These are phyloP conservation scores for Adansonia madagascariensis DNA, from an alignment of 441 rosid genomes.

Conservation along the genomic window DNA sequence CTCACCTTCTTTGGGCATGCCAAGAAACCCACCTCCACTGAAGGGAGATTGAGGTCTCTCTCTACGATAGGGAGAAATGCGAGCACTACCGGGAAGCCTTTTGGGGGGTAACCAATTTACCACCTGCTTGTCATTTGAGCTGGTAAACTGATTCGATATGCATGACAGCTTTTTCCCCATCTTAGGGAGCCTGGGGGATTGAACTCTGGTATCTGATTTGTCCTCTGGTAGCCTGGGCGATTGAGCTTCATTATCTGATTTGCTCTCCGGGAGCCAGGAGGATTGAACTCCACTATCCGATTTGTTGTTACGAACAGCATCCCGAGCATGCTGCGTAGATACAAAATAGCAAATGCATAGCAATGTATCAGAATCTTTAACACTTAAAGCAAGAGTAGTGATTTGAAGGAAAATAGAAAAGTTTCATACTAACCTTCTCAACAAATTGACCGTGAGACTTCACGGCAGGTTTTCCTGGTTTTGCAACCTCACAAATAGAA, in stretches of 20 bases:
- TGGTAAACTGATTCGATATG: constrained; percentile 49
- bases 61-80: constrained; percentile 58
- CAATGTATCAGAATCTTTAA: constrained; percentile 24
- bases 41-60: constrained; percentile 57
- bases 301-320: constrained; percentile 46
- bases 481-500: constrained; percentile 38
- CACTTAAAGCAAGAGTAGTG: constrained; percentile 19
- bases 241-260: constrained; percentile 13
- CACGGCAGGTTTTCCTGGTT: constrained; percentile 47
- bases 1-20: constrained; percentile 59
- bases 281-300: constrained; percentile 26
- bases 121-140: constrained; percentile 45
- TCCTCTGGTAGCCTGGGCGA: constrained; percentile 38
- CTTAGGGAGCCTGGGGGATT: constrained; percentile 43
- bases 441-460: constrained; percentile 50
- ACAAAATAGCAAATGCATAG: constrained; percentile 22
- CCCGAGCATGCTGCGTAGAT: constrained; percentile 48
- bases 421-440: constrained; percentile 46
- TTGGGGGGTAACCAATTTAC: constrained; percentile 58
- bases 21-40: constrained; percentile 53
- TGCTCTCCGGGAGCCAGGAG: neutral
- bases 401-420: constrained; percentile 12
- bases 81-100: constrained; percentile 44
- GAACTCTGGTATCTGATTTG: constrained; percentile 37
- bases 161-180: constrained; percentile 42